phyloP scores from a whole-genome alignment of 129 eudicot genomes.

The Solidago caesia region DNA sequence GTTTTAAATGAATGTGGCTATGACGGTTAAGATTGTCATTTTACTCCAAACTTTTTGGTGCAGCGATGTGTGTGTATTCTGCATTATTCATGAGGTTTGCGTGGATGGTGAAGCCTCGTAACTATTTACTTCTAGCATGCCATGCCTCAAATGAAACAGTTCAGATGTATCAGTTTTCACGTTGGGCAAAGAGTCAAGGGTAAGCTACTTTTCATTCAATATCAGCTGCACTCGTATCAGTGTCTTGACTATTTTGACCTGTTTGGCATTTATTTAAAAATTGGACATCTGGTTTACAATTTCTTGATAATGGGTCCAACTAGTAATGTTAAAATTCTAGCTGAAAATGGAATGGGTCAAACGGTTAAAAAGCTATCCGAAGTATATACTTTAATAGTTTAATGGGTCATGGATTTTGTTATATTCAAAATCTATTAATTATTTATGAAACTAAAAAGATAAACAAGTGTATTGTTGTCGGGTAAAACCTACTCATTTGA shows the following conservation, averaged over 20 bases:
- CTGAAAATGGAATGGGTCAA: neutral
- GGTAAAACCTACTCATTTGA: constrained; percentile 8
- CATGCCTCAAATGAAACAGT: constrained; percentile 87
- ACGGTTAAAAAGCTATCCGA: neutral
- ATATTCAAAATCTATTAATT: too few species aligned
- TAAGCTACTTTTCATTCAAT: constrained; percentile 33
- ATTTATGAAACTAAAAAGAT: neutral
- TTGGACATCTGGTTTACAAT: neutral
- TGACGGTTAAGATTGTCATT: constrained; percentile 18
- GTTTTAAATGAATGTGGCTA: constrained; percentile 3
- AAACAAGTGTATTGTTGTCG: neutral
- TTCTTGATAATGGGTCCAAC: neutral
- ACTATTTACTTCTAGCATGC: constrained; percentile 71
- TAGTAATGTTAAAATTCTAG: neutral
- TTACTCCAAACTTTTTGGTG: constrained; percentile 10
- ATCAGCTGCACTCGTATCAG: neutral
- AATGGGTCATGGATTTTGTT: neutral
- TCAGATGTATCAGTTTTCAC: constrained; percentile 75
- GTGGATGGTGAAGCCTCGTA: constrained; percentile 95
- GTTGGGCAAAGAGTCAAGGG: constrained; percentile 91
- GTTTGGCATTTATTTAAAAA: neutral
- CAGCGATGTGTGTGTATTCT: constrained; percentile 85
- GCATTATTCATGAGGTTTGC: constrained; percentile 89
- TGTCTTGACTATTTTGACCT: neutral
- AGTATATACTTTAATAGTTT: neutral